These are phyloP conservation scores for Podila clonocystis DNA, from an alignment of 192 early-diverging fungal species.

Conservation along the genomic window DNA sequence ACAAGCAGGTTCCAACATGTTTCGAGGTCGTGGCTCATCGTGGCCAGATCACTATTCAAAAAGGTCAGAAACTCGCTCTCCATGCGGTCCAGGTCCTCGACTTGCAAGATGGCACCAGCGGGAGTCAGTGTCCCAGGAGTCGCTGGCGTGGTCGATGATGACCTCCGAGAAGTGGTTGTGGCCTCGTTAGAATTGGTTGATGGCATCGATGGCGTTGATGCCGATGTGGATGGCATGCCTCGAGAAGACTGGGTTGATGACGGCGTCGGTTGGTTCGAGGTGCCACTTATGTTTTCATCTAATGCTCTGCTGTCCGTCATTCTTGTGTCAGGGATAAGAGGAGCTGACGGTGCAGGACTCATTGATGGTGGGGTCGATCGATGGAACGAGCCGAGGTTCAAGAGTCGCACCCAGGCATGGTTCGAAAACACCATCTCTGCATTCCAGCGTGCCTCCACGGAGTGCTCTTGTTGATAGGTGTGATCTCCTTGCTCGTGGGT, in stretches of 20 bases:
- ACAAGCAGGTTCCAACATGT: slow-evolving; percentile 49
- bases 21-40: slow-evolving; percentile 39
- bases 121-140: slow-evolving; percentile 1
- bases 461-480: not conserved
- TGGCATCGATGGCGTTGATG: not conserved
- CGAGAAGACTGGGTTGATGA: too few relatives aligned
- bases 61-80: slow-evolving; percentile 62
- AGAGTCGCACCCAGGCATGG: slow-evolving; percentile 39
- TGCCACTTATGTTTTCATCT: too few relatives aligned
- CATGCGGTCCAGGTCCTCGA: slow-evolving; percentile 58
- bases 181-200: not conserved
- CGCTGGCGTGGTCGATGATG: slow-evolving; percentile 4
- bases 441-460: slow-evolving; percentile 19
- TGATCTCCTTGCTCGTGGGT: not conserved
- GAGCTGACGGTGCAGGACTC: not conserved
- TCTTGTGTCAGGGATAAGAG: not conserved
- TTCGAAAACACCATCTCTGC: slow-evolving; percentile 45
- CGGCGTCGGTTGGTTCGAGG: too few relatives aligned
- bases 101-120: slow-evolving; percentile 24
- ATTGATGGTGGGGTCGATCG: slow-evolving; percentile 7
- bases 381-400: slow-evolving; percentile 43
- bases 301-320: too few relatives aligned
- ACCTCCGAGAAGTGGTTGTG: too few relatives aligned
- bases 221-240: too few relatives aligned
- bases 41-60: slow-evolving; percentile 54